Conservation (phyloP, 495 filamentous ascomycete genomes). For the Penicillium lividum region DNA sequence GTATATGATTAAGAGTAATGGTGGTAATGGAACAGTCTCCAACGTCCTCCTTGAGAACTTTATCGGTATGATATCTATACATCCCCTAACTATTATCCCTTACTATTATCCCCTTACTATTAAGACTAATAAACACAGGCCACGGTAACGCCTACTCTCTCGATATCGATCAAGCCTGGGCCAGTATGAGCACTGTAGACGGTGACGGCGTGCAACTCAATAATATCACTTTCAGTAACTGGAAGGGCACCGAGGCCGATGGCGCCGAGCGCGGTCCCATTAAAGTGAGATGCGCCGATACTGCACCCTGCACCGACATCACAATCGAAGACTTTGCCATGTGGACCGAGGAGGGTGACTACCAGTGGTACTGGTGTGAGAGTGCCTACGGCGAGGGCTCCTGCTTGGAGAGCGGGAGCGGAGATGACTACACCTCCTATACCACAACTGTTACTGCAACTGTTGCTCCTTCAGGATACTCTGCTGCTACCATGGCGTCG, state of each 20-base stretch:
- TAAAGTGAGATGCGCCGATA: slow-evolving; percentile 46
- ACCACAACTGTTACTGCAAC: slow-evolving; percentile 40
- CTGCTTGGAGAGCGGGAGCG: slow-evolving; percentile 40
- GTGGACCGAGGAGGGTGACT: slow-evolving; percentile 56
- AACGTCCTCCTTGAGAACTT: slow-evolving; percentile 58
- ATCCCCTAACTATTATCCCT: no score
- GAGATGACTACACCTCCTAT: slow-evolving; percentile 26
- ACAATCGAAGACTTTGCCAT: slow-evolving; percentile 56
- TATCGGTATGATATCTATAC: slow-evolving; percentile 36
- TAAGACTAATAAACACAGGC: slow-evolving; percentile 29
- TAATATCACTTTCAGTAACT: slow-evolving; percentile 56
- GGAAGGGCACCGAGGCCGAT: slow-evolving; percentile 56
- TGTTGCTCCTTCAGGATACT: slow-evolving; percentile 45
- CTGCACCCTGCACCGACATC: slow-evolving; percentile 54
- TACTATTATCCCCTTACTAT: no score
- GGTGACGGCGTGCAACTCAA: slow-evolving; percentile 52
- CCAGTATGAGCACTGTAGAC: slow-evolving; percentile 31
- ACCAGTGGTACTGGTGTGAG: slow-evolving; percentile 48
- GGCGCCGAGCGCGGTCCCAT: slow-evolving; percentile 53
- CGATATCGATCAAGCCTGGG: slow-evolving; percentile 59
- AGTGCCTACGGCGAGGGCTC: slow-evolving; percentile 53
- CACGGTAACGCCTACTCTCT: slow-evolving; percentile 54
- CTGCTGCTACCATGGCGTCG: slow-evolving; percentile 49
- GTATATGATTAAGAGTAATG: slow-evolving; percentile 64
- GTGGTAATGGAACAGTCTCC: slow-evolving; percentile 56